These are phyloP conservation scores for Cardamine occulta DNA, from an alignment of 345 rosid species.

Conservation along the genomic window DNA sequence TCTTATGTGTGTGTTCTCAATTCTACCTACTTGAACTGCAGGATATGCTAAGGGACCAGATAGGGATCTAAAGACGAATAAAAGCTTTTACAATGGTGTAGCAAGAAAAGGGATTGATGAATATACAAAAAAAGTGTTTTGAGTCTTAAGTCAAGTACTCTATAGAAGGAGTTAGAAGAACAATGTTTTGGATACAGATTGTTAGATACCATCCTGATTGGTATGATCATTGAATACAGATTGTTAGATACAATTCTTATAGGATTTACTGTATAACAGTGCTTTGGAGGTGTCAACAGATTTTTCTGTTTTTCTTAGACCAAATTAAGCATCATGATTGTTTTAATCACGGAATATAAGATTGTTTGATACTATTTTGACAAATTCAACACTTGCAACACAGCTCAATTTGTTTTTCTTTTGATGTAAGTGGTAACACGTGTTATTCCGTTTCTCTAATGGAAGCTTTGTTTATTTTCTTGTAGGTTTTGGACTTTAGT, in stretches of 20 bases:
- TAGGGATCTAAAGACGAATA: not conserved
- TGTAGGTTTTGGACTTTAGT: no score
- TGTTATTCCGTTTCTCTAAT: no score
- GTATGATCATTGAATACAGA: no score
- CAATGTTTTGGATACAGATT: no score
- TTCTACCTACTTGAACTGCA: slow-evolving; percentile 17
- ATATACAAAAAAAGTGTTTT: not conserved
- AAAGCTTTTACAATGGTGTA: not conserved
- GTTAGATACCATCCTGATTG: no score
- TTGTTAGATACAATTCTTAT: no score
- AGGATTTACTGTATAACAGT: not conserved
- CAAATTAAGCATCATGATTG: not conserved
- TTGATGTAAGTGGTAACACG: no score
- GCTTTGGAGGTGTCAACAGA: not conserved
- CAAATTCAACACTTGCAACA: no score
- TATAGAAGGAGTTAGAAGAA: not conserved
- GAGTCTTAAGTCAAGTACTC: not conserved
- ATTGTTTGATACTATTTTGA: not conserved
- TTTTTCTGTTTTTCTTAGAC: not conserved
- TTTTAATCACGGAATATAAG: not conserved
- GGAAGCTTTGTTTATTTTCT: no score
- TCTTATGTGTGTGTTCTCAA: not conserved
- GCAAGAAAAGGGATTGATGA: not conserved
- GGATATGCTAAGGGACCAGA: not conserved
- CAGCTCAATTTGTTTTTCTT: no score